These are phyloP conservation scores for Stagonosporopsis rhizophila DNA, from an alignment of 2,329 filamentous ascomycete genomes.

Conservation along the genomic window DNA sequence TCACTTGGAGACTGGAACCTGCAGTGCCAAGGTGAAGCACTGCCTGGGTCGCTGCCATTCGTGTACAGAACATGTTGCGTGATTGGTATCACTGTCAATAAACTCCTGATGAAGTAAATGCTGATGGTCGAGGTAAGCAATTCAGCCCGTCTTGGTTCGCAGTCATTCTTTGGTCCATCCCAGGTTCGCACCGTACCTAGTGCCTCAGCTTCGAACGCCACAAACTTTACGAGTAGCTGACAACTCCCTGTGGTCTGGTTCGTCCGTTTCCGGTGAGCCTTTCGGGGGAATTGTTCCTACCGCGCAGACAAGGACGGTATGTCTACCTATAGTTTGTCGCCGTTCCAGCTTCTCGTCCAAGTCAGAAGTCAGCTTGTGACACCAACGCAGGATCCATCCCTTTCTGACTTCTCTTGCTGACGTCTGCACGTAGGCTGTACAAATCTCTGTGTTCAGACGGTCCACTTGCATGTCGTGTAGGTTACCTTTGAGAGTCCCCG, in stretches of 20 bases:
- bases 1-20: background rate
- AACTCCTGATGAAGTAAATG: background rate
- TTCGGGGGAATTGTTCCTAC: background rate
- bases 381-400: background rate
- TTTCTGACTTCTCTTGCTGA: background rate
- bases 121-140: background rate
- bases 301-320: background rate
- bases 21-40: background rate
- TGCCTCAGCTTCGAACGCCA: slow-evolving; percentile 13
- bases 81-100: background rate
- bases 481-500: background rate
- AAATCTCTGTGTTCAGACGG: background rate
- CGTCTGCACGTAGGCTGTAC: too few relatives aligned
- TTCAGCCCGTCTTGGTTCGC: background rate
- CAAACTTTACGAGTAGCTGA: slow-evolving; percentile 12
- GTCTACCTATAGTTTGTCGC: background rate
- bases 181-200: slow-evolving; percentile 12
- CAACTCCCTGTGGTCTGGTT: background rate
- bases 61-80: background rate
- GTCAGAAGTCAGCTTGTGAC: background rate
- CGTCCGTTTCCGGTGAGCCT: background rate
- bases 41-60: background rate
- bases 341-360: background rate
- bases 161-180: background rate
- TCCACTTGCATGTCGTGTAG: background rate